phyloP scores from a whole-genome alignment of 345 rosid species.

The Populus alba region DNA sequence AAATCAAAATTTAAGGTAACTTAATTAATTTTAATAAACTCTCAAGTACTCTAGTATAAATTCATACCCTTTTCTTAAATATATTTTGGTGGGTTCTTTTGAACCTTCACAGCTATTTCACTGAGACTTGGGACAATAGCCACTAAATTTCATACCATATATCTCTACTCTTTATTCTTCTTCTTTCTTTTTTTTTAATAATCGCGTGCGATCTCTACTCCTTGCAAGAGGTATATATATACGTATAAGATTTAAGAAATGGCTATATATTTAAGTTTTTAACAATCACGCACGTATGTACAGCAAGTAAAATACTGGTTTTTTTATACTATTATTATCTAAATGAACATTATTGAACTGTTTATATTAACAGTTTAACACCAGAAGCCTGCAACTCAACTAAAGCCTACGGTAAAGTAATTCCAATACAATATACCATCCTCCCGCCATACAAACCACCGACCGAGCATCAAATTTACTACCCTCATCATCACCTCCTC shows the following conservation, averaged over 20 bases:
- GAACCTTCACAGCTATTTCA: neutral
- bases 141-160: neutral
- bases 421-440: neutral
- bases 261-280: neutral
- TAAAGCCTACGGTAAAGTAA: neutral
- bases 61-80: neutral
- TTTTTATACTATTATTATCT: neutral
- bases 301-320: neutral
- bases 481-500: conserved; percentile 36
- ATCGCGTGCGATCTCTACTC: neutral
- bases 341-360: neutral
- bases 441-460: neutral
- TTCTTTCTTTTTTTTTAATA: too few species aligned
- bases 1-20: neutral
- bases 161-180: neutral
- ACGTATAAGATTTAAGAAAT: neutral
- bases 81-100: too few species aligned
- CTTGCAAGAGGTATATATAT: neutral
- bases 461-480: too few species aligned
- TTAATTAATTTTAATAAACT: neutral
- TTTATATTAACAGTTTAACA: conserved; percentile 7
- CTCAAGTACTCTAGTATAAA: neutral
- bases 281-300: neutral
- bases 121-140: neutral
- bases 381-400: neutral